Evolutionary conservation across 345 rosid species (phyloP), one percentile per base, ranked within the genome.

Genomic region (Brassica juncea): DNA sequence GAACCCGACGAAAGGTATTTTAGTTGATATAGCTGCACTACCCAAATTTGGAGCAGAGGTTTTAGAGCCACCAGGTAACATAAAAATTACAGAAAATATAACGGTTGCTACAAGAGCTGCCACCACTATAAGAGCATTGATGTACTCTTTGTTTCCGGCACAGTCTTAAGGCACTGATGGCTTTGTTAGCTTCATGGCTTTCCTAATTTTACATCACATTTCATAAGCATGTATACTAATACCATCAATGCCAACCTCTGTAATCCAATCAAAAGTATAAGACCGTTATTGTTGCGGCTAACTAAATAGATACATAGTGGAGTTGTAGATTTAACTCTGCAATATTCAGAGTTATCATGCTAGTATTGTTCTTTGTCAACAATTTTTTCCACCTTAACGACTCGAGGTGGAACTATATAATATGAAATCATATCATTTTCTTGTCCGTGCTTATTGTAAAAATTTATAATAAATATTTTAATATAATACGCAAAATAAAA

Each of bases 51-150:
- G 27, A 55, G 11, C 61, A 55, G 27, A 55, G 27, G 4, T 55
- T 27, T 55, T 55, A 19, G 19, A 55, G 61, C 61, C 61, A 55
- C 61, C 61, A 7, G 61, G 28, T 55, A 55, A 19, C 3, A 27
- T 55, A 55, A 55, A 55, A 1, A 27, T 27, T 2, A 27, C 61
- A 16, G 61, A 11, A 19, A 55, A 55, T 0, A 28, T 55, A 3
- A 55, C 61, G 8, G 61, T 55, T 10, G 61, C 61, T 55, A 55
- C 61, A 55, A 55, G 61, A 55, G 61, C 61, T 19, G 61, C 27
- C 27, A 55, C 61, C 27, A 55, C 11, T 55, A 55, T 27, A 55
- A 55, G 61, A 19, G 27, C 11, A 27, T 9, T 55, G 27, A 55
- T 19, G 11, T 55, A 16, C 10, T 55, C 61, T 55, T 55, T 55